Conservation (phyloP, 768 basidiomycete species). For the Russula brevipes region DNA sequence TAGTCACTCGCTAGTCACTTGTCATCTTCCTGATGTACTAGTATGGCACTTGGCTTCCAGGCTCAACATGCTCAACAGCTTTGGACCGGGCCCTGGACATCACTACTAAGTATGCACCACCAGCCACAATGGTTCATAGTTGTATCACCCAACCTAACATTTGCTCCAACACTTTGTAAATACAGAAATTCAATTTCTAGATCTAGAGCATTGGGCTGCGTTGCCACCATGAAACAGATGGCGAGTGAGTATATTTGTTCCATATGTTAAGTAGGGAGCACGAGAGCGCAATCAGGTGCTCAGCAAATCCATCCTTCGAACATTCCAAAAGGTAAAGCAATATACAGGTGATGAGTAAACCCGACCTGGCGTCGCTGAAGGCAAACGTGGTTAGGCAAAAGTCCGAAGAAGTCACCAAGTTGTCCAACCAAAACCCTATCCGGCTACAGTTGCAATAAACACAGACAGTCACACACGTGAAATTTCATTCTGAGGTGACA, state of each 20-base stretch:
- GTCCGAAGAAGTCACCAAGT: background rate
- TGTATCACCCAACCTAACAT: no score
- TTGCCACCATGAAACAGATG: constrained; percentile 4
- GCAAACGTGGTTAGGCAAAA: background rate
- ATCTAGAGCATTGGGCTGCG: background rate
- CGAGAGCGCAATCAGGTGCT: constrained; percentile 8
- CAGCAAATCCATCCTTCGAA: constrained; percentile 20
- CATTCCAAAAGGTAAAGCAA: constrained; percentile 14
- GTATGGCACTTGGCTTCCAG: no score
- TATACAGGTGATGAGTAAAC: constrained; percentile 4
- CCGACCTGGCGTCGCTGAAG: background rate
- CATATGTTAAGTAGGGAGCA: constrained; percentile 14
- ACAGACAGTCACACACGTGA: constrained; percentile 7
- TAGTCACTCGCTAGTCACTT: no score
- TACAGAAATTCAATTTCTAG: background rate
- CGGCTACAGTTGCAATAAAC: background rate
- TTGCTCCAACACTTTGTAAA: no score
- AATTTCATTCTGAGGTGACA: constrained; percentile 8
- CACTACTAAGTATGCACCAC: no score
- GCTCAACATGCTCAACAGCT: no score
- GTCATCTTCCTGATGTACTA: no score
- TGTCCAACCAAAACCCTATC: background rate
- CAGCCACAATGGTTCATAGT: no score
- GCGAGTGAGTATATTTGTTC: constrained; percentile 19
- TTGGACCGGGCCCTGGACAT: no score